Conservation (phyloP, 202 grass and related monocot genomes). For the Saccharum hybrid region DNA sequence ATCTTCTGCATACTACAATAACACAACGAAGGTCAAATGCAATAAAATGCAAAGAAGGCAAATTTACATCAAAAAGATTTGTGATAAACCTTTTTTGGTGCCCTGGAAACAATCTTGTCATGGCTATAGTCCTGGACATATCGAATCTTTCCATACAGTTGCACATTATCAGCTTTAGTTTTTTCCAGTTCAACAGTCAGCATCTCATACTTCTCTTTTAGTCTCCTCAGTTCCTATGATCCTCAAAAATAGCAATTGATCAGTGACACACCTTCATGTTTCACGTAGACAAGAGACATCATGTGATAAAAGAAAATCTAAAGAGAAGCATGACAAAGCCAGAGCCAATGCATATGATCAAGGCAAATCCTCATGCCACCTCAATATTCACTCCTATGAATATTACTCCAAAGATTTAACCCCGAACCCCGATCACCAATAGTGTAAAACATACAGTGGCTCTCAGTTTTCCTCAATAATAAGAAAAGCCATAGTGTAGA, state of each 20-base stretch:
- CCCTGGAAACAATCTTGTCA: constrained; percentile 98
- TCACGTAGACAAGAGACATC: constrained; percentile 17
- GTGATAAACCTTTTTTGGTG: constrained; percentile 83
- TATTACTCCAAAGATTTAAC: constrained; percentile 4
- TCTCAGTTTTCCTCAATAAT: neutral
- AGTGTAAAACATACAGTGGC: constrained; percentile 4
- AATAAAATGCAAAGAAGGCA: constrained; percentile 17
- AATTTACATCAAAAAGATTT: constrained; percentile 25
- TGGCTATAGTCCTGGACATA: constrained; percentile 97
- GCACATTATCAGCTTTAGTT: constrained; percentile 96
- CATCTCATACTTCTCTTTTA: constrained; percentile 93
- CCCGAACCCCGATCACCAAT: neutral
- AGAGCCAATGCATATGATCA: constrained; percentile 20
- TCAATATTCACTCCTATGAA: constrained; percentile 17
- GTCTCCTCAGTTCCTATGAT: constrained; percentile 81
- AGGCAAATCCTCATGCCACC: constrained; percentile 6
- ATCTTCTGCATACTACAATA: constrained; percentile 86
- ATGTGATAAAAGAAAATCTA: constrained; percentile 20
- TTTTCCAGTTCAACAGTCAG: constrained; percentile 93
- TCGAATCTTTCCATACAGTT: constrained; percentile 97
- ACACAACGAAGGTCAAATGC: constrained; percentile 44
- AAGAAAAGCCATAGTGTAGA: constrained; percentile 5
- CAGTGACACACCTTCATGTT: constrained; percentile 21
- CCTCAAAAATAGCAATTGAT: constrained; percentile 30
- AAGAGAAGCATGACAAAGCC: constrained; percentile 29